Base-by-base conservation (phyloP, 2,329 filamentous ascomycete species). In the Penicillium decumbens region DNA sequence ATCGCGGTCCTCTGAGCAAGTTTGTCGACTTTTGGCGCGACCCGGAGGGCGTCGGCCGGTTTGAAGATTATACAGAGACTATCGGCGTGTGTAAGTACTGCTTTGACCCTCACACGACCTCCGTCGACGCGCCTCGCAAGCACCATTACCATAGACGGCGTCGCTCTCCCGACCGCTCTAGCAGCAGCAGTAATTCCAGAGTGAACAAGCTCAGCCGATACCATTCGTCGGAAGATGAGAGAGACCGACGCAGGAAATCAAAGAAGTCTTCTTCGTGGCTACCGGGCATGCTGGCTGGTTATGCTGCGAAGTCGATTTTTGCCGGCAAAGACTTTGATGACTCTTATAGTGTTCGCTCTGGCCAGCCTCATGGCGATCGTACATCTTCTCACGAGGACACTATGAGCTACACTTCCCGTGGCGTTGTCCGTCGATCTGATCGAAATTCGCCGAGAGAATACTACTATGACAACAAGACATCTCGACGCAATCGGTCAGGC, bases 31-130 rank as follows among this genome's bases (percentile, higher is more conserved):
- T 77, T 73, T 84, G 78, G 79, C 81, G 76, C 61, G 82, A 80
- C 53, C 76, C 81, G 1, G 81, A 85, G 54, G 82, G 81, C n/a
- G 80, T 85, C 0, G 77, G 76, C 15, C 78, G 79, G 62, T 85
- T 83, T 70, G 82, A 85, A 65, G 81, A 84, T 61, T 85, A 85
- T 59, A 84, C 82, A 1, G 81, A 85, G 65, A 78, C 80, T 51
- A 84, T 84, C 57, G 82, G 82, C 20, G 78, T 85, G 2, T 85
- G 82, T 69, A 81, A 77, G 54, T 72, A 82, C 57, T 85, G 82
- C 63, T 85, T 85, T 59, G 81, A 84, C 51, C 81, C 82, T 6
- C 74, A 77, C 7, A 79, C 77, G 13, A 77, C 73, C 3, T 75
- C 78, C 3, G 64, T 69, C 51, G 76, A 84, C 62, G 82, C 81